Conservation (phyloP, 2,329 filamentous ascomycete genomes). For the Paecilomyces niveus region DNA sequence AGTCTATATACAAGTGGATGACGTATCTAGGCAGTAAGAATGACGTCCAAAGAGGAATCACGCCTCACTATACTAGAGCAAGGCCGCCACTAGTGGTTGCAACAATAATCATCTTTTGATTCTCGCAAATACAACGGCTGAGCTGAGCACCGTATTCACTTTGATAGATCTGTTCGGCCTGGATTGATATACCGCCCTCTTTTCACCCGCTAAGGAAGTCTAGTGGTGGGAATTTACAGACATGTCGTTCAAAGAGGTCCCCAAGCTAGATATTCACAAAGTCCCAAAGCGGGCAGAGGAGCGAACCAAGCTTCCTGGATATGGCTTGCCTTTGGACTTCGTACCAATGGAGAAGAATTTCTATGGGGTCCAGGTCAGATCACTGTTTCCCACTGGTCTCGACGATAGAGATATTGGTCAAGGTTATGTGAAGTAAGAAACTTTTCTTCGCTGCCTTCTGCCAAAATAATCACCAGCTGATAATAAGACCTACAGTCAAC, state of each 20-base stretch:
- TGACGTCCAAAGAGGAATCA: not conserved
- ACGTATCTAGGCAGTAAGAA: not conserved
- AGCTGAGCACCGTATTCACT: not conserved
- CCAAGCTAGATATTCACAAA: slow-evolving; percentile 7
- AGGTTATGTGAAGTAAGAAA: slow-evolving; percentile 20
- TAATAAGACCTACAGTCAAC: slow-evolving; percentile 12
- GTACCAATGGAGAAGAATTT: slow-evolving; percentile 15
- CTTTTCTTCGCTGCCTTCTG: not conserved
- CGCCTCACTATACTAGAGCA: not conserved
- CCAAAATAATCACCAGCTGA: not conserved
- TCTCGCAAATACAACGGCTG: not conserved
- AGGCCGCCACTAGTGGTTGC: not conserved
- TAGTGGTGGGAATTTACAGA: not conserved
- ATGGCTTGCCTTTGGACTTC: slow-evolving; percentile 23
- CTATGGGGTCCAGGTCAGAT: slow-evolving; percentile 21
- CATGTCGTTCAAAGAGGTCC: slow-evolving; percentile 15
- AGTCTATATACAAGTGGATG: not conserved
- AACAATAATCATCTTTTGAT: not conserved
- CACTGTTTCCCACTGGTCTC: slow-evolving; percentile 25
- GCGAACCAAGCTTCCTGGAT: slow-evolving; percentile 24
- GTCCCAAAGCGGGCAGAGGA: slow-evolving; percentile 6
- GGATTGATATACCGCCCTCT: not conserved
- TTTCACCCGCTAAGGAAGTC: not conserved
- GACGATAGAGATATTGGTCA: slow-evolving; percentile 23
- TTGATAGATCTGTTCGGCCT: not conserved